Evolutionary conservation across 306 rosid species (phyloP).

Genomic region (Castanopsis chinensis): DNA sequence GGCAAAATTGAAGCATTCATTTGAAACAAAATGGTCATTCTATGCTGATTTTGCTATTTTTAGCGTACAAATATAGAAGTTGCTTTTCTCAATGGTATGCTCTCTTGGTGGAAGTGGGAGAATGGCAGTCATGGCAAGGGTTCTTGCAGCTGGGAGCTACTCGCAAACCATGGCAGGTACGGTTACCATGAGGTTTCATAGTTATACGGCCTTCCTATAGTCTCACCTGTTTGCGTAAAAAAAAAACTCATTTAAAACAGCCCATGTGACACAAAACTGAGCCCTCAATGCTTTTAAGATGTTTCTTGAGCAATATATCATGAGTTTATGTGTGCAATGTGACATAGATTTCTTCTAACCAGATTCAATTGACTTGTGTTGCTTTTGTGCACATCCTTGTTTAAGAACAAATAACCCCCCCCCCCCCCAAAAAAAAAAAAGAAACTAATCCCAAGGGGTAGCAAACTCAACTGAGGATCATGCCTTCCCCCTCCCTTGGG

Average conservation of each 20-base stretch:
- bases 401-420: not conserved
- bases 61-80: not conserved
- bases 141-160: constrained; percentile 57
- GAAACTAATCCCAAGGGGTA: not conserved
- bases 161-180: constrained; percentile 61
- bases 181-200: not conserved
- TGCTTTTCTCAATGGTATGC: constrained; percentile 47
- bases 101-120: constrained; percentile 75
- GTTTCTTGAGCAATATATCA: not conserved
- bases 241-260: not conserved
- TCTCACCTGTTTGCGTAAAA: not conserved
- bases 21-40: not conserved
- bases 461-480: too few relatives aligned
- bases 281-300: not conserved
- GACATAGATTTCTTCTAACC: not conserved
- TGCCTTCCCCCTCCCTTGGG: too few relatives aligned
- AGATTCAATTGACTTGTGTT: not conserved
- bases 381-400: not conserved
- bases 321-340: not conserved
- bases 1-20: too few relatives aligned
- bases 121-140: constrained; percentile 84
- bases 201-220: not conserved
- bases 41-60: constrained; percentile 1
- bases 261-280: not conserved
- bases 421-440: not conserved